Conservation (phyloP, 2,329 filamentous ascomycete genomes). For the Dothiorella sarmentorum region DNA sequence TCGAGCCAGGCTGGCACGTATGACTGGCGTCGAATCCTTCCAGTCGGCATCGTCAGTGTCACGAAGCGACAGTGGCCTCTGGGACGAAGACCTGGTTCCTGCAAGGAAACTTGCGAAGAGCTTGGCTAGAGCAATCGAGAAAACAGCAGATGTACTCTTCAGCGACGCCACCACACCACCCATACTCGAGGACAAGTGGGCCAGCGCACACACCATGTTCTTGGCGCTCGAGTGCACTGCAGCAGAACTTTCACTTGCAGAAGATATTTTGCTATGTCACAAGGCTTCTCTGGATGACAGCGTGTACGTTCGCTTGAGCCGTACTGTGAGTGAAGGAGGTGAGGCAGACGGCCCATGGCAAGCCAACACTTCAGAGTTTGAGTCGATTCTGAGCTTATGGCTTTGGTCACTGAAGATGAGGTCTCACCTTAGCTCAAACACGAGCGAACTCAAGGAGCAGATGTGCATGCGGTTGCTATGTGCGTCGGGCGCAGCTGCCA, state of each 20-base stretch:
- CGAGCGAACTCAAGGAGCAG: neutral
- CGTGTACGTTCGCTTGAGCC: too few relatives aligned
- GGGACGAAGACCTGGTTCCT: neutral
- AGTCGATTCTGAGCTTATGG: too few relatives aligned
- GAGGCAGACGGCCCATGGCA: too few relatives aligned
- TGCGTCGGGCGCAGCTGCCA: neutral
- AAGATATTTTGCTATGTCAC: too few relatives aligned
- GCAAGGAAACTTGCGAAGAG: neutral
- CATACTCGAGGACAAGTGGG: neutral
- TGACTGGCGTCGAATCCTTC: neutral
- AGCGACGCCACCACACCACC: neutral
- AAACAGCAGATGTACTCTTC: neutral
- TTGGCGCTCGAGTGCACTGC: neutral
- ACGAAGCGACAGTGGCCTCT: neutral
- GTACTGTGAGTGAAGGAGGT: too few relatives aligned
- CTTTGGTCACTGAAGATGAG: too few relatives aligned
- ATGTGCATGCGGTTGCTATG: too few relatives aligned
- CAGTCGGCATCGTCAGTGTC: too few relatives aligned
- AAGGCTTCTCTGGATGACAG: neutral
- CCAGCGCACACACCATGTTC: neutral
- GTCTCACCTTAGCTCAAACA: too few relatives aligned
- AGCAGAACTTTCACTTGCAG: neutral
- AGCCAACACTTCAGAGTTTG: too few relatives aligned
- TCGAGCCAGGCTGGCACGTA: neutral
- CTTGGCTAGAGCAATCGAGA: neutral